Evolutionary conservation across 768 basidiomycete genomes (phyloP).

Genomic region (Kondoa malvinella): DNA sequence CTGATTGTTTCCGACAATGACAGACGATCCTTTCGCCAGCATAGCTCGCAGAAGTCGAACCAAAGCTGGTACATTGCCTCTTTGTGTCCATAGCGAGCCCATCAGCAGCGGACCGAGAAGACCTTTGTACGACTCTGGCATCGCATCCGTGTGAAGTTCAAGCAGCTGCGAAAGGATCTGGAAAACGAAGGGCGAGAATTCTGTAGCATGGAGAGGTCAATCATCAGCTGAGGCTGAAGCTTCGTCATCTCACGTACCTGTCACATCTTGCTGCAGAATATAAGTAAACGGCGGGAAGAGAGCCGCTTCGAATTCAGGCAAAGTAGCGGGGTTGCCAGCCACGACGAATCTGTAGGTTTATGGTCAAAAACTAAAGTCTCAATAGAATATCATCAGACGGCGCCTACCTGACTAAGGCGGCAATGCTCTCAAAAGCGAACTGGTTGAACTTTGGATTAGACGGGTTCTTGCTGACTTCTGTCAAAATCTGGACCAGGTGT

Average conservation of each 20-base stretch:
- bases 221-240: not conserved
- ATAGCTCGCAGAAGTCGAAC: conserved; percentile 75
- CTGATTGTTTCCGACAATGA: conserved; percentile 56
- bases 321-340: conserved; percentile 46
- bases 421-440: conserved; percentile 88
- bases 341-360: conserved; percentile 52
- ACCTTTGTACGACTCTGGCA: conserved; percentile 60
- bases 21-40: conserved; percentile 48
- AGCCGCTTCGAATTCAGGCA: conserved; percentile 58
- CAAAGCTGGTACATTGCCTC: conserved; percentile 84
- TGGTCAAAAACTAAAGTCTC: not conserved
- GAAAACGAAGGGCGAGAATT: conserved; percentile 94
- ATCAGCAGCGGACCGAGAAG: conserved; percentile 69
- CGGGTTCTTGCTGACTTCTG: conserved; percentile 81
- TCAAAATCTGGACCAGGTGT: conserved; percentile 65
- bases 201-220: conserved; percentile 34
- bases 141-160: conserved; percentile 47
- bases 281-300: conserved; percentile 73
- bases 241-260: conserved; percentile 43
- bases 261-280: conserved; percentile 80
- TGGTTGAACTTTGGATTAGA: conserved; percentile 97
- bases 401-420: conserved; percentile 67
- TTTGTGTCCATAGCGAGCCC: conserved; percentile 75
- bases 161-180: conserved; percentile 94
- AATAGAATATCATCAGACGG: conserved; percentile 4